Base-by-base conservation (phyloP, 2,329 filamentous ascomycete genomes). In the Penicillium sp. region DNA sequence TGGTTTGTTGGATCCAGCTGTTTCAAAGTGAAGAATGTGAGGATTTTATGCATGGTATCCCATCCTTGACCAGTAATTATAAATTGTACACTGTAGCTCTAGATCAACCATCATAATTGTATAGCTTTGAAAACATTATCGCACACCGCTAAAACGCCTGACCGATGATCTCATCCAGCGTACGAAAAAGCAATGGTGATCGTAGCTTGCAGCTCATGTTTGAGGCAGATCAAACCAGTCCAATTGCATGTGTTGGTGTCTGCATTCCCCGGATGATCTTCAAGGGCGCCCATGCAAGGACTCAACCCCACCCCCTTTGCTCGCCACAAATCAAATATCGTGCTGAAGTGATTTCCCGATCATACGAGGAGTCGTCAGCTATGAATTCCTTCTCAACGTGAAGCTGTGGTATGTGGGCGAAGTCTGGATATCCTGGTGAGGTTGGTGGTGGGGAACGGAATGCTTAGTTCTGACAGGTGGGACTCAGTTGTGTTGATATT, bases 271-370 rank as follows among this genome's bases (percentile, higher is more conserved):
- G 32, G 32, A 37, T 13, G 31, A 40, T 47, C 33, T 26, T 15
- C 45, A 48, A 48, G 35, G 47, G 42, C 36, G 30, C 10, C 12
- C 27, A 51, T 39, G 50, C 50, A 52, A 51, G 50, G 48, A 48
- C 34, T 37, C 47, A 36, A 35, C 32, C 34, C 31, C 43, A 32
- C 41, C 9, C 9, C 18, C 18, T 22, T 22, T 9, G 38, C 25
- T 37, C 37, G 32, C 29, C 36, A 37, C 37, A 33, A 33, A 31
- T 7, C n/a, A n/a, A n/a, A n/a, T n/a, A n/a, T n/a, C n/a, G n/a
- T 22, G 9, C 18, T 9, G 18, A 22, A 22, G n/a, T 22, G 23
- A 3, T 8, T 32, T 18, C 16, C 6, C 12, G 18, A 31, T 25
- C 12, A 5, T n/a, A n/a, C 26, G 13, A n/a, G 18, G 11, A 9